These are phyloP conservation scores for Aspergillus cavernicola DNA, from an alignment of 495 filamentous ascomycete species.

Conservation along the genomic window DNA sequence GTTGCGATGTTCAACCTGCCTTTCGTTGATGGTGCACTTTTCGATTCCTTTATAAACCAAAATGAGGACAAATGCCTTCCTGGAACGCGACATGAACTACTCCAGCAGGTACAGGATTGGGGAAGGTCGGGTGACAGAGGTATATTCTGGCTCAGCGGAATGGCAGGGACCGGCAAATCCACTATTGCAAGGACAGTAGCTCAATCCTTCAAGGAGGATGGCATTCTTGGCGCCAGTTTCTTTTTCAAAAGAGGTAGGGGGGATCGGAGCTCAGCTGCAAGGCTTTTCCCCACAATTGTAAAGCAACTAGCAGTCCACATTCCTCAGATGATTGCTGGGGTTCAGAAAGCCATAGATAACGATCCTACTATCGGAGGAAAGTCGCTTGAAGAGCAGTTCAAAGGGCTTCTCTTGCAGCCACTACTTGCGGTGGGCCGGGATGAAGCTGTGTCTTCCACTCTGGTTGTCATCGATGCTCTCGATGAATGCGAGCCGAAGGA, in stretches of 20 bases:
- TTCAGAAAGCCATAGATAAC: constrained; percentile 31
- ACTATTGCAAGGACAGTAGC: constrained; percentile 27
- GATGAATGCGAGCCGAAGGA: constrained; percentile 45
- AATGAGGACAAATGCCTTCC: not conserved
- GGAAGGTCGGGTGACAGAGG: not conserved
- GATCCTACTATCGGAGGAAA: constrained; percentile 30
- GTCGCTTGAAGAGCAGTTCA: constrained; percentile 39
- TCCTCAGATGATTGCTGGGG: constrained; percentile 21
- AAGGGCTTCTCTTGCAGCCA: constrained; percentile 43
- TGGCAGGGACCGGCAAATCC: constrained; percentile 26
- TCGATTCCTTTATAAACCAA: not conserved
- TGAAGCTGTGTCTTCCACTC: constrained; percentile 1
- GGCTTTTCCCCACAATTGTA: constrained; percentile 43
- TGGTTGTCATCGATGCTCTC: constrained; percentile 48
- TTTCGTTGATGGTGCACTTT: constrained; percentile 2
- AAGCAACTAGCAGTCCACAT: constrained; percentile 30
- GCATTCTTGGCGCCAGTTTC: not conserved
- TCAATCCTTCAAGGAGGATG: not conserved
- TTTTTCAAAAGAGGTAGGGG: constrained; percentile 23
- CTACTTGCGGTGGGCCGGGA: constrained; percentile 11
- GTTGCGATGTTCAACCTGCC: constrained; percentile 2
- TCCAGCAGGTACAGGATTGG: not conserved
- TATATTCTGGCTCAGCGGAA: not conserved
- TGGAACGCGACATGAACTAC: not conserved
- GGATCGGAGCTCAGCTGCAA: constrained; percentile 31